Conservation (phyloP, 2,329 filamentous ascomycete genomes). For the Lachnellula arida region DNA sequence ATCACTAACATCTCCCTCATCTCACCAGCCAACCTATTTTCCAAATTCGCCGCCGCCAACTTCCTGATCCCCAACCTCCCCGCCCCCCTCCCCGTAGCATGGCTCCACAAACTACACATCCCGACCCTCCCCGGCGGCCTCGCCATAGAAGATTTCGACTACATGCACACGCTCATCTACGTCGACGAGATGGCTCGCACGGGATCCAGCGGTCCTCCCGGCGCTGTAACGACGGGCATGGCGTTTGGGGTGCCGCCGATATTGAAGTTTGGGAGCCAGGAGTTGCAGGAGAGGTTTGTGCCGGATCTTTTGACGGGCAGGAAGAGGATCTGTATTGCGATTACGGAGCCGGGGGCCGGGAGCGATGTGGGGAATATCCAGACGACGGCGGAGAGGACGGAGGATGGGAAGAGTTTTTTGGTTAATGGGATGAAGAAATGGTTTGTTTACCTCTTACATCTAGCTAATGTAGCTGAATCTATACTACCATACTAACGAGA, state of each 20-base stretch:
- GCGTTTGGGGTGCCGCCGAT: slow-evolving; percentile 69
- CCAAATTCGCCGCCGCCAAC: slow-evolving; percentile 57
- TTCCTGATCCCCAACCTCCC: slow-evolving; percentile 58
- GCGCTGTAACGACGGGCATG: slow-evolving; percentile 65
- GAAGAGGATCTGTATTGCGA: slow-evolving; percentile 69
- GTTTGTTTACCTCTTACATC: slow-evolving; percentile 28
- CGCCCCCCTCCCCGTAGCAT: slow-evolving; percentile 26
- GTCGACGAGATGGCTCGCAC: slow-evolving; percentile 63
- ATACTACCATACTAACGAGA: not conserved
- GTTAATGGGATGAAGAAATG: slow-evolving; percentile 77
- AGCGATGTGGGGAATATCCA: slow-evolving; percentile 69
- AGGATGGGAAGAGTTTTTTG: slow-evolving; percentile 63
- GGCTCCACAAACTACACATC: slow-evolving; percentile 62
- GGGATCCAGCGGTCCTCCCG: slow-evolving; percentile 59
- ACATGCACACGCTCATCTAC: slow-evolving; percentile 66
- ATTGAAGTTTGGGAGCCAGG: slow-evolving; percentile 59
- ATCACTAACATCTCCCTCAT: not conserved
- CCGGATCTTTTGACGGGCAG: slow-evolving; percentile 63
- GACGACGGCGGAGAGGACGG: slow-evolving; percentile 59
- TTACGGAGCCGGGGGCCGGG: slow-evolving; percentile 72
- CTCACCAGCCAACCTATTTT: slow-evolving; percentile 56
- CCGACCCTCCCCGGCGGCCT: slow-evolving; percentile 60
- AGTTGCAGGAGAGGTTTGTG: slow-evolving; percentile 61
- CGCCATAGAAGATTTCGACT: slow-evolving; percentile 70
- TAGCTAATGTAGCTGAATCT: not conserved